A percentile compares a stretch with the other conserved stretches of the same genome.
phyloP scores from a whole-genome alignment of 169 alveolate species.

The Eimeria necatrix region DNA sequence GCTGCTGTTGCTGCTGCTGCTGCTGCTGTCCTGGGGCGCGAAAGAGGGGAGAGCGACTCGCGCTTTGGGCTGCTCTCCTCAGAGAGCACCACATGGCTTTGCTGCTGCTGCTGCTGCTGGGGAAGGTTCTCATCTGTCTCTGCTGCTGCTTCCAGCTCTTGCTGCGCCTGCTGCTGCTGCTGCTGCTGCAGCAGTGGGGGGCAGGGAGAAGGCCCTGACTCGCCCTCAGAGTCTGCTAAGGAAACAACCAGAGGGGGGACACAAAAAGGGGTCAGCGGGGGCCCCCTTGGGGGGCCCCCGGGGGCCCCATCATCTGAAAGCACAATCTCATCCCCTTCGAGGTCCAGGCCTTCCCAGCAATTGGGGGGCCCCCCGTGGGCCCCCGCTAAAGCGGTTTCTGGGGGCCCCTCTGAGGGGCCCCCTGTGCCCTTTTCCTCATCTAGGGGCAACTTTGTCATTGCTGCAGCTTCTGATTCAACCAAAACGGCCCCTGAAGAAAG shows the following conservation, averaged over 20 bases:
- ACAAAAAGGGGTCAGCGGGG: background rate
- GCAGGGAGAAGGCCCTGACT: background rate
- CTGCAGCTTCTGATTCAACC: too few relatives aligned
- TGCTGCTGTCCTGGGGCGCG: constrained; percentile 6
- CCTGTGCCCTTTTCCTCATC: background rate
- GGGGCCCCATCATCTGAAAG: background rate
- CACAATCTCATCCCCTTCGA: constrained; percentile 35
- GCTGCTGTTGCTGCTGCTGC: constrained; percentile 9
- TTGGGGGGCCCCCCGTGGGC: constrained; percentile 20
- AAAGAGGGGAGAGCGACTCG: background rate
- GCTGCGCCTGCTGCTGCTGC: constrained; percentile 23
- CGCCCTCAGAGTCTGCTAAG: background rate
- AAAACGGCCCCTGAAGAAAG: too few relatives aligned
- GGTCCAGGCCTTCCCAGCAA: background rate
- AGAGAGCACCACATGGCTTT: background rate
- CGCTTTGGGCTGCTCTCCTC: background rate
- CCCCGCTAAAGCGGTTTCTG: background rate
- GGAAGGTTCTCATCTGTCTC: constrained; percentile 2
- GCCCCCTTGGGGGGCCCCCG: background rate
- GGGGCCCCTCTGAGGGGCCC: background rate
- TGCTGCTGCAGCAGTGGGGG: constrained; percentile 24
- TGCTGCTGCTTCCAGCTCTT: constrained; percentile 26
- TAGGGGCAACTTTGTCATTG: background rate
- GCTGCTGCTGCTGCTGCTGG: constrained; percentile 39
- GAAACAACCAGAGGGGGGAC: constrained; percentile 30